phyloP scores from a whole-genome alignment of 148 eudicot species.

The Polygonum aviculare region DNA sequence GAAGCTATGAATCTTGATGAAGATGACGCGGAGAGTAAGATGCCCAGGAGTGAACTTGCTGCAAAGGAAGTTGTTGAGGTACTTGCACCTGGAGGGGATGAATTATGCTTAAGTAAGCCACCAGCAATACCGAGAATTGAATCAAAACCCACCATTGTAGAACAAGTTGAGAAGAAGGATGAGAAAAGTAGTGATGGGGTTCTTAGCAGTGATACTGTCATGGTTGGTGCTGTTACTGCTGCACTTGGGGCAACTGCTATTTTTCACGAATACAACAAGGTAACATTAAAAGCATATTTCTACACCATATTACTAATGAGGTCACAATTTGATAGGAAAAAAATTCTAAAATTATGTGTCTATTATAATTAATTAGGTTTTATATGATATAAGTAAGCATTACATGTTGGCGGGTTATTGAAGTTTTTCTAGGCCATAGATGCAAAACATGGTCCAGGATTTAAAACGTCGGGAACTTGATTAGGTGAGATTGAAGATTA shows the following conservation, averaged over 20 bases:
- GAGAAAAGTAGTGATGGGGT: conserved; percentile 13
- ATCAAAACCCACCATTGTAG: neutral
- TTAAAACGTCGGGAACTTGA: no score
- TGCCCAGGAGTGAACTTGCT: conserved; percentile 17
- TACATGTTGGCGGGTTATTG: no score
- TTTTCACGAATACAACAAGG: conserved; percentile 57
- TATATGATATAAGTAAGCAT: no score
- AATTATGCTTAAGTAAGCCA: neutral
- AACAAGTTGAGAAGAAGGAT: conserved; percentile 1
- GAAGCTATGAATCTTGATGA: conserved; percentile 23
- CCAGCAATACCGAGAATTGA: neutral
- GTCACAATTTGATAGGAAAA: no score
- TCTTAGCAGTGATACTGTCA: conserved; percentile 25
- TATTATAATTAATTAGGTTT: no score
- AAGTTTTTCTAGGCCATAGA: no score
- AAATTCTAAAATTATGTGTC: no score
- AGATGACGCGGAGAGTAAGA: conserved; percentile 10
- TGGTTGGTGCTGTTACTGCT: conserved; percentile 92
- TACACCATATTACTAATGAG: no score
- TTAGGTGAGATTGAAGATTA: no score
- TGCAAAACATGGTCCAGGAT: no score
- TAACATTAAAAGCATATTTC: conserved; percentile 11
- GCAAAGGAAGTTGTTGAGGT: conserved; percentile 21
- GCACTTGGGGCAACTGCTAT: conserved; percentile 91
- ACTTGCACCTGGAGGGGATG: conserved; percentile 14